phyloP scores from a whole-genome alignment of 2,329 filamentous ascomycete genomes.

The Cordyceps militaris region DNA sequence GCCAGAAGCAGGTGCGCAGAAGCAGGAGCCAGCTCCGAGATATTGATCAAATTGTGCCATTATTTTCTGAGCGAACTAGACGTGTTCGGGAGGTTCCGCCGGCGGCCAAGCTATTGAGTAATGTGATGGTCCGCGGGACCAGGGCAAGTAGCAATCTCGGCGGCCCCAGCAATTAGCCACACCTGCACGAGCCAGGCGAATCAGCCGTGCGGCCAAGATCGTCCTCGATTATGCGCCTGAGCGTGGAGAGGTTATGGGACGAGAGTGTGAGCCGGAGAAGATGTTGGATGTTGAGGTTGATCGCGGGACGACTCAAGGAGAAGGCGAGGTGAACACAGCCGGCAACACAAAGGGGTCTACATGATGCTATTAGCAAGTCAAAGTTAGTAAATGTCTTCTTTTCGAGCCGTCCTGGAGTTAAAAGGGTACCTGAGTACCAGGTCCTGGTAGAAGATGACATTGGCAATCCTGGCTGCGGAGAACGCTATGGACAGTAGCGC shows the following conservation, averaged over 20 bases:
- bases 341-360: background rate
- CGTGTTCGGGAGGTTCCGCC: background rate
- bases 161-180: background rate
- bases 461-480: background rate
- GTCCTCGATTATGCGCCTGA: background rate
- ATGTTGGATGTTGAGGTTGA: background rate
- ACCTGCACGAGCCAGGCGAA: constrained; percentile 5
- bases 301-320: background rate
- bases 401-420: background rate
- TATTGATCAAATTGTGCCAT: background rate
- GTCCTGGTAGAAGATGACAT: background rate
- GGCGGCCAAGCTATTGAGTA: background rate
- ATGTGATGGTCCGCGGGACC: background rate
- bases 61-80: background rate
- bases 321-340: background rate
- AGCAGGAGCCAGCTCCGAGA: background rate
- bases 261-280: background rate
- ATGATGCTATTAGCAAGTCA: background rate
- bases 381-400: background rate
- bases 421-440: background rate
- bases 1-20: background rate
- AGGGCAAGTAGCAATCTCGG: constrained; percentile 4
- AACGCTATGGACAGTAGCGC: constrained; percentile 4
- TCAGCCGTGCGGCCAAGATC: background rate
- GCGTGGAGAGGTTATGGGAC: background rate